Evolutionary conservation across 768 basidiomycete genomes (phyloP).

Genomic region (Podaxis rugospora): DNA sequence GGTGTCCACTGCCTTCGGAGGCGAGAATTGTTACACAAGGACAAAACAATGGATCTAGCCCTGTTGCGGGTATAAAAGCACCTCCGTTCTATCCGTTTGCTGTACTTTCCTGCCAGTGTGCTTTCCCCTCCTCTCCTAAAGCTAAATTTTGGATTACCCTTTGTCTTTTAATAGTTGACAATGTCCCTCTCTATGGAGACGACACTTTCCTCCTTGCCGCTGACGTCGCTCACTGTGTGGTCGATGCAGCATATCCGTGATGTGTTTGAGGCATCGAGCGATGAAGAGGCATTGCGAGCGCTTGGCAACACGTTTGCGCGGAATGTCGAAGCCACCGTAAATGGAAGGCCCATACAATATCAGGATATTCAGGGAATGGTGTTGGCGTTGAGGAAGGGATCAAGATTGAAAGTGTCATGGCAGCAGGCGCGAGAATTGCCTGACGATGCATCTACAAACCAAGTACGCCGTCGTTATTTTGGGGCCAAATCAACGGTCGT

Average conservation of each 20-base stretch:
- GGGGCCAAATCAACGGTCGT: background rate
- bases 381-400: conserved; percentile 8
- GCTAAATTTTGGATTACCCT: background rate
- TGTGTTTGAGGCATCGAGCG: conserved; percentile 13
- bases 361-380: conserved; percentile 10
- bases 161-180: background rate
- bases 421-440: conserved; percentile 7
- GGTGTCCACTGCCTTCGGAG: background rate
- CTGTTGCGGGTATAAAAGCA: background rate
- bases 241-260: conserved; percentile 9
- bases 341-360: conserved; percentile 7
- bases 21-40: background rate
- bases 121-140: background rate
- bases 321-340: conserved; percentile 10
- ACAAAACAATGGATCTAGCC: background rate
- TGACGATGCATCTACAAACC: conserved; percentile 5
- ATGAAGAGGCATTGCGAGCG: conserved; percentile 10
- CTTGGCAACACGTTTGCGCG: conserved; percentile 7
- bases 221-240: conserved; percentile 12
- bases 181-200: background rate
- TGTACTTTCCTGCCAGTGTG: background rate
- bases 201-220: background rate
- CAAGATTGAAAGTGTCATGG: conserved; percentile 6
- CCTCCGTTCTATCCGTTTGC: background rate
- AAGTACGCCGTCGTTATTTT: background rate